Evolutionary conservation across 257 asterid genomes (phyloP).

Genomic region (Solanum rostratum): DNA sequence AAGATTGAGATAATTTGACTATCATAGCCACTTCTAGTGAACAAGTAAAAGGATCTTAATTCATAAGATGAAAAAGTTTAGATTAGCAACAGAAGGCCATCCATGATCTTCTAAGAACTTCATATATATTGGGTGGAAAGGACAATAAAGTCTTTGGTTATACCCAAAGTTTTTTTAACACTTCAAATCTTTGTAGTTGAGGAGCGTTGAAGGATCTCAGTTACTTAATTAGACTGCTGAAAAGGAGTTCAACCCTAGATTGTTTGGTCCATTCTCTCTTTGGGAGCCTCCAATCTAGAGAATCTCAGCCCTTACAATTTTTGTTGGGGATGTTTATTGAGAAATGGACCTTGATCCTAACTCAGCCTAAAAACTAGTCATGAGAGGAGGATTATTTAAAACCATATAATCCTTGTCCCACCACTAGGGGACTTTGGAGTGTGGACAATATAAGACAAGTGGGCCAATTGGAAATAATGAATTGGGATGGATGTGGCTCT

Average conservation of each 20-base stretch:
- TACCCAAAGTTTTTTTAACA: not conserved
- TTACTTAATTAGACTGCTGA: not conserved
- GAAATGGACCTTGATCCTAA: not conserved
- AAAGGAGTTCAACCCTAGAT: not conserved
- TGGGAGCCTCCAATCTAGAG: not conserved
- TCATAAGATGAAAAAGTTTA: not conserved
- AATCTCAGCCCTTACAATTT: not conserved
- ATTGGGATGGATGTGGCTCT: not conserved
- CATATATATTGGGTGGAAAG: not conserved
- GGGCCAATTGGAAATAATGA: not conserved
- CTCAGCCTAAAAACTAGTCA: not conserved
- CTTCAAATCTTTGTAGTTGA: not conserved
- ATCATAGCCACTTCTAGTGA: not conserved
- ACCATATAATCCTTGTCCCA: not conserved
- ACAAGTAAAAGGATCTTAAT: not conserved
- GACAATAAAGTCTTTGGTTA: not conserved
- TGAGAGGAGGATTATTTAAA: not conserved
- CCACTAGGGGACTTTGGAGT: not conserved
- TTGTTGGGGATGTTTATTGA: not conserved
- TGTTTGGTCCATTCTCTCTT: not conserved
- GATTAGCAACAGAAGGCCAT: not conserved
- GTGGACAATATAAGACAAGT: not conserved
- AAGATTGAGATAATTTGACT: not conserved
- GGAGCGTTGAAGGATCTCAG: not conserved
- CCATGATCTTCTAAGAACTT: not conserved